Evolutionary conservation across 306 rosid genomes (phyloP).

Genomic region (Trifolium pratense): DNA sequence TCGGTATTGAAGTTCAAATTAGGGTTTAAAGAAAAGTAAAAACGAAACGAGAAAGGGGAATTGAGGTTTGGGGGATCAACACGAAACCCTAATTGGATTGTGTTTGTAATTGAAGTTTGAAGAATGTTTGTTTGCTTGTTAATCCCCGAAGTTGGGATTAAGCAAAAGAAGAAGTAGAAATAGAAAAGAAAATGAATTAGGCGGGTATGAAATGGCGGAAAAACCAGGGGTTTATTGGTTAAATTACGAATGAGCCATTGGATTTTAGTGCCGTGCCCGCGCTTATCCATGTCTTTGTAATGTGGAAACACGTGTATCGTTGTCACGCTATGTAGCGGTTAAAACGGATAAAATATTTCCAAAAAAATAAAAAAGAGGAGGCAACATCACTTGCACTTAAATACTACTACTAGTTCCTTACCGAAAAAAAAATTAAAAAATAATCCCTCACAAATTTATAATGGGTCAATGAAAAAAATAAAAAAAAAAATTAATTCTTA

Average conservation of each 20-base stretch:
- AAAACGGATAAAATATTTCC: too few relatives aligned
- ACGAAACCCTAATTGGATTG: conserved; percentile 75
- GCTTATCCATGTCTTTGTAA: not conserved
- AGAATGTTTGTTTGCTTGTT: not conserved
- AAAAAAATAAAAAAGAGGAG: too few relatives aligned
- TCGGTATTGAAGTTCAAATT: conserved; percentile 43
- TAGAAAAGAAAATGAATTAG: conserved; percentile 41
- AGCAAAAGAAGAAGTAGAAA: conserved; percentile 44
- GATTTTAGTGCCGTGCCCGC: conserved; percentile 9
- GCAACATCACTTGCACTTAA: too few relatives aligned
- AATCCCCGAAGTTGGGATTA: conserved; percentile 45
- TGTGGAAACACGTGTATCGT: not conserved
- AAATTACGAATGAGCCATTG: conserved; percentile 49
- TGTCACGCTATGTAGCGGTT: not conserved
- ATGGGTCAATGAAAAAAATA: too few relatives aligned
- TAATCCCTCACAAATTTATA: conserved; percentile 35
- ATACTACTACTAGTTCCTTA: too few relatives aligned
- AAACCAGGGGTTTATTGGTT: conserved; percentile 21
- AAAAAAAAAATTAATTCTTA: too few relatives aligned
- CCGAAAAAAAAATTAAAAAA: too few relatives aligned
- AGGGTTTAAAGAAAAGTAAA: conserved; percentile 58
- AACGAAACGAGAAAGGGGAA: conserved; percentile 42
- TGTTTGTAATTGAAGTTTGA: not conserved
- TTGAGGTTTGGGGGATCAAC: conserved; percentile 50
- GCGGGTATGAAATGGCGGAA: conserved; percentile 31